Evolutionary conservation across 169 alveolate genomes (phyloP), one percentile per base, ranked within the genome.

Genomic region (Plasmodium cynomolgi): DNA sequence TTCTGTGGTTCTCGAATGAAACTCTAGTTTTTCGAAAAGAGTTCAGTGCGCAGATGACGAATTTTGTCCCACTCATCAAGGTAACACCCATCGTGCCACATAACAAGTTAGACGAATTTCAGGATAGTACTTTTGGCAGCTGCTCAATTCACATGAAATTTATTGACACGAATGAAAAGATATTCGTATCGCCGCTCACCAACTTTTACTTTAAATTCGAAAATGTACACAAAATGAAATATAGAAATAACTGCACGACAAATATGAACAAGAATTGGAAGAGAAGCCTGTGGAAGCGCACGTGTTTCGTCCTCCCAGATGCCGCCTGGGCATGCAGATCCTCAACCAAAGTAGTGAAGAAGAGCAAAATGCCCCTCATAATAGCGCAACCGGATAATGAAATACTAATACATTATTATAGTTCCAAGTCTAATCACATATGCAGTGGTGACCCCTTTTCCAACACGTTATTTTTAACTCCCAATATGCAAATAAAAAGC

Each of bases 221-320:
- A 81, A 72, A 90, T 90, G 83, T 71, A 31, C 94, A 90, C 54
- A 81, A 90, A 47, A 41, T 81, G 90, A 90, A 90, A 81, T 90
- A 90, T 68, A 71, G 83, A 44, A 90, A 90, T 81, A 58, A 90
- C 1, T 81, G 91, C 47, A 31, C 72, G 33, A 77, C 11, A 5
- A 71, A 90, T 58, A 11, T 23, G 15, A 80, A 68, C 37, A 47
- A 44, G 26, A 75, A 58, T 23, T 90, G 94, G 94, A 47, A 47
- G 2, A 81, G 74, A 72, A 80, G 73, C 47, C 73, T 90, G 73
- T 90, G 94, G 94, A 90, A 90, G 20, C 88, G 77, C 37, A 80
- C 29, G 23, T 90, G 81, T 39, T 90, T 90, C 74, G 29, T 90
- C 26, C 54, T 90, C 3, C 82, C 94, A 0, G 94, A 90, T 81